Evolutionary conservation across 768 basidiomycete species (phyloP), one percentile per base, ranked within the genome.

Genomic region (Ramaria sp.): DNA sequence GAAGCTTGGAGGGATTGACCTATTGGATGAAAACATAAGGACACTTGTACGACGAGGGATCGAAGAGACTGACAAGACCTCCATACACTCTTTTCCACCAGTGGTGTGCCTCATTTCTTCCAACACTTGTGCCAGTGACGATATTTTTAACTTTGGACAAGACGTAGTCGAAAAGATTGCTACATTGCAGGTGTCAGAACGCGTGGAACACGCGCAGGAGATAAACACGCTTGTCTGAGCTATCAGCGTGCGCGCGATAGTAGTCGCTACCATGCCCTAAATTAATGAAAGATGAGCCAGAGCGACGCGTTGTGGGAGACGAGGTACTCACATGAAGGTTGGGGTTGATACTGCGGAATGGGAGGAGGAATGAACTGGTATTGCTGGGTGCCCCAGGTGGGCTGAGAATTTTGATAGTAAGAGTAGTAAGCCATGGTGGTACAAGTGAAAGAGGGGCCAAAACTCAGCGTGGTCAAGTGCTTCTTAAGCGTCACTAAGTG

Each of bases 11-110:
- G 17, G 83, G 66, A 57, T 80, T 78, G 39, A 77, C 75, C 82
- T 85, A 50, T 31, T 15, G 53, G 41, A 20, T 42, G 39, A 9
- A 19, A 39, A 34, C 42, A 52, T 49, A 42, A 42, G n/a, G 13
- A 24, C 9, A 15, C 12, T 43, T 37, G 48, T 54, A 54, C 41
- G 54, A 38, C 15, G 34, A 20, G 51, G 37, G 17, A 49, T 38
- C 17, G 39, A 51, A 30, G 19, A 41, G 52, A 67, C 74, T 64
- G 61, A 84, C 84, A 58, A 78, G 60, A 49, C 78, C 79, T 34
- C 79, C 80, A 64, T 88, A 90, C 5, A 81, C 80, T 20, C 79
- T 78, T 51, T 75, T 73, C 67, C 89, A 84, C 79, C 78, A 86
- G 58, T 78, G 73, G 31, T 72, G 72, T 1, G 87, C 86, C 64